phyloP scores from a whole-genome alignment of 2,329 filamentous ascomycete species.

The Cytospora piceae region DNA sequence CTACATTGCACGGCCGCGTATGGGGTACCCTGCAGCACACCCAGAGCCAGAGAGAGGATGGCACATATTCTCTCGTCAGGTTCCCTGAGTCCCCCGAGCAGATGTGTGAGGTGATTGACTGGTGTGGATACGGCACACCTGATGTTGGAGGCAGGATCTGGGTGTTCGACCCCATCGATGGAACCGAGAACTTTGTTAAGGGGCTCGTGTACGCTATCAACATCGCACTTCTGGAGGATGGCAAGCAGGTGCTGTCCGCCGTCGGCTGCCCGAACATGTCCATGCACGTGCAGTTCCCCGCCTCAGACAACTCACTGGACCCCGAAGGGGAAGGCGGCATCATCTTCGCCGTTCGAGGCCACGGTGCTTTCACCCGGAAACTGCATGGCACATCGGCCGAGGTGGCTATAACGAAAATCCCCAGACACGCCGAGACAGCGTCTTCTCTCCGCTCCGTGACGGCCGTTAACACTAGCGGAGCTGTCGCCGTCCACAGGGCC shows the following conservation, averaged over 20 bases:
- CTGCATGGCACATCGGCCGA: constrained; percentile 38
- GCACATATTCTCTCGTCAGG: constrained; percentile 35
- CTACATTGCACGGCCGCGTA: constrained; percentile 49
- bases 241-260: constrained; percentile 53
- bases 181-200: constrained; percentile 59
- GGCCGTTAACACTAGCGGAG: constrained; percentile 50
- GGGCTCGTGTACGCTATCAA: constrained; percentile 62
- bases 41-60: constrained; percentile 10
- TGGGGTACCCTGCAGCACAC: constrained; percentile 40
- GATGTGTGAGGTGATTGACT: constrained; percentile 58
- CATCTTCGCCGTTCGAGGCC: constrained; percentile 52
- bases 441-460: constrained; percentile 49
- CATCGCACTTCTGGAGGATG: constrained; percentile 54
- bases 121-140: constrained; percentile 49
- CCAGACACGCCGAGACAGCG: constrained; percentile 36
- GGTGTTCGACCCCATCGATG: constrained; percentile 66
- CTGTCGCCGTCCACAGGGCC: constrained; percentile 51
- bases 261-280: constrained; percentile 50
- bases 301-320: constrained; percentile 51
- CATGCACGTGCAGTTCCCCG: constrained; percentile 42
- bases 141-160: constrained; percentile 48
- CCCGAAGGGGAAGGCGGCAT: constrained; percentile 50
- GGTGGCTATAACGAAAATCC: constrained; percentile 39
- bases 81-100: constrained; percentile 46
- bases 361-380: constrained; percentile 53